These are phyloP conservation scores for Pholiota conissans DNA, from an alignment of 768 basidiomycete genomes.

Conservation along the genomic window DNA sequence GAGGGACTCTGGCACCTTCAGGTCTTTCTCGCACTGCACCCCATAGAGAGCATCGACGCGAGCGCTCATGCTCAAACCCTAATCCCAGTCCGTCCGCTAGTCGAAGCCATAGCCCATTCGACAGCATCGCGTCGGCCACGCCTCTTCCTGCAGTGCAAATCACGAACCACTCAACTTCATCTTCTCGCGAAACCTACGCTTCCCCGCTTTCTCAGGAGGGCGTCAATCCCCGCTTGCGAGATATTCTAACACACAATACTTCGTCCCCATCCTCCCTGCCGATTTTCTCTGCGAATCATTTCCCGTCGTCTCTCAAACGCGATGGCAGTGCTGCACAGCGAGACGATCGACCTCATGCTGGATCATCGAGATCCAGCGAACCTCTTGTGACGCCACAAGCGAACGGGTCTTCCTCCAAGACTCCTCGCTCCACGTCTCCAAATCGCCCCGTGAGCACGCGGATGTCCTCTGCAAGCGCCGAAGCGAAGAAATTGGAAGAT, in stretches of 20 bases:
- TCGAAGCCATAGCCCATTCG: slow-evolving; percentile 22
- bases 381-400: not conserved
- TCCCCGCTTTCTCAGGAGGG: slow-evolving; percentile 23
- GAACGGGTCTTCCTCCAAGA: not conserved
- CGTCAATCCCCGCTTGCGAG: slow-evolving; percentile 41
- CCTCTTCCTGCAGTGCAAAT: slow-evolving; percentile 16
- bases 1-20: slow-evolving; percentile 14
- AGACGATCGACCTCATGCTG: slow-evolving; percentile 1
- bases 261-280: slow-evolving; percentile 38
- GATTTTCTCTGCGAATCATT: slow-evolving; percentile 23
- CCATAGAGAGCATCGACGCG: slow-evolving; percentile 19
- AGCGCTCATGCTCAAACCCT: slow-evolving; percentile 31
- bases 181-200: slow-evolving; percentile 13
- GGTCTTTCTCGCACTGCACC: slow-evolving; percentile 21
- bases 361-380: not conserved
- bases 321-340: slow-evolving; percentile 8
- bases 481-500: slow-evolving; percentile 53
- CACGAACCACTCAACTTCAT: not conserved
- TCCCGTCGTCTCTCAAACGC: slow-evolving; percentile 21
- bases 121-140: slow-evolving; percentile 16
- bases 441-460: not conserved
- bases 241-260: slow-evolving; percentile 43
- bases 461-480: slow-evolving; percentile 50
- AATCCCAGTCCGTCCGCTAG: slow-evolving; percentile 24
- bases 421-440: slow-evolving; percentile 15